Evolutionary conservation across 805 yeast species (phyloP).

Genomic region (Candida jianshihensis): DNA sequence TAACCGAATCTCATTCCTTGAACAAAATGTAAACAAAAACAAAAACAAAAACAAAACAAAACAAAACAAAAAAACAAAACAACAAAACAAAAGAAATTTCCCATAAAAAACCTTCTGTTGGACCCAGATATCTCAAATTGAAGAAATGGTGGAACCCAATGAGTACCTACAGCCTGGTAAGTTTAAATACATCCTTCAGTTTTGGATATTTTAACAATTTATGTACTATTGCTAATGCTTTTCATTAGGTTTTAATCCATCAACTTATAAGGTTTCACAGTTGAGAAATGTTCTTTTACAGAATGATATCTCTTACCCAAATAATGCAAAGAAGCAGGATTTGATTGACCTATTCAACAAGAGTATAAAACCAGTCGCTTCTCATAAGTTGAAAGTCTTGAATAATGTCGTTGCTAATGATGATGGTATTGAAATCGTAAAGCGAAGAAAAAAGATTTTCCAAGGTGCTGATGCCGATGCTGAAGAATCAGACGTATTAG

Average conservation of each 20-base stretch:
- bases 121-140: too few relatives aligned
- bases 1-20: too few relatives aligned
- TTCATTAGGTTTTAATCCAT: slow-evolving; percentile 57
- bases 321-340: slow-evolving; percentile 61
- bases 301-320: slow-evolving; percentile 53
- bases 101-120: not conserved
- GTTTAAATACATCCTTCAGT: slow-evolving; percentile 7
- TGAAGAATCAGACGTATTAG: slow-evolving; percentile 6
- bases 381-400: slow-evolving; percentile 29
- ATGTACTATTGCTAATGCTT: not conserved
- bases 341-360: slow-evolving; percentile 54
- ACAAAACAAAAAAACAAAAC: not conserved
- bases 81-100: not conserved
- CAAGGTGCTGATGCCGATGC: not conserved
- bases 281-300: slow-evolving; percentile 59
- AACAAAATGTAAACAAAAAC: too few relatives aligned
- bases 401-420: slow-evolving; percentile 27
- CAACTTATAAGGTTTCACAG: slow-evolving; percentile 57
- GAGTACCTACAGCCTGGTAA: slow-evolving; percentile 30
- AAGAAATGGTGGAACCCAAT: slow-evolving; percentile 18
- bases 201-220: not conserved
- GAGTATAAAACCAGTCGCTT: slow-evolving; percentile 43
- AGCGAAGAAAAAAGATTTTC: slow-evolving; percentile 7
- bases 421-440: slow-evolving; percentile 34
- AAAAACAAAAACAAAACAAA: too few relatives aligned